Evolutionary conservation across 352 stramenopile genomes (phyloP).

Genomic region (Pythium aphanidermatum): DNA sequence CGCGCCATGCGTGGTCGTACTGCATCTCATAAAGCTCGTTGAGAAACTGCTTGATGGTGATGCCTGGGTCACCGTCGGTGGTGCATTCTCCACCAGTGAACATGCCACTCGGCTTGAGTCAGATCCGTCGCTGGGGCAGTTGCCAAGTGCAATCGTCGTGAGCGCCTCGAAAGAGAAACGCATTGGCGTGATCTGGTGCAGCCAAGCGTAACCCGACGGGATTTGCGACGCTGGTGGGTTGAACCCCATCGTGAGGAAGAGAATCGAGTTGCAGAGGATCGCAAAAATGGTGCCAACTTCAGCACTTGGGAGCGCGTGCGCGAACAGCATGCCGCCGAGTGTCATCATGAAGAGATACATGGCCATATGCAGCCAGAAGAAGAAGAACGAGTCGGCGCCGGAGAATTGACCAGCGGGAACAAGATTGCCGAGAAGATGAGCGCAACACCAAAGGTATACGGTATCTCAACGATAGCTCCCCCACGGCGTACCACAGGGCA

Average conservation of each 20-base stretch:
- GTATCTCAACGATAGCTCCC: conserved; percentile 73
- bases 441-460: conserved; percentile 59
- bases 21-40: conserved; percentile 48
- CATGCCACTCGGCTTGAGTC: conserved; percentile 21
- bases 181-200: conserved; percentile 43
- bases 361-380: conserved; percentile 46
- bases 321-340: conserved; percentile 42
- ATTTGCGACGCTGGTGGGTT: conserved; percentile 44
- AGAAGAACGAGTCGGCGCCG: conserved; percentile 37
- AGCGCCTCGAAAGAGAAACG: conserved; percentile 46
- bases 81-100: conserved; percentile 18
- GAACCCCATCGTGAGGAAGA: conserved; percentile 50
- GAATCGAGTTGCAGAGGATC: conserved; percentile 38
- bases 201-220: conserved; percentile 45
- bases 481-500: conserved; percentile 39
- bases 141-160: conserved; percentile 25
- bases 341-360: conserved; percentile 42
- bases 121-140: conserved; percentile 26
- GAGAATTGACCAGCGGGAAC: conserved; percentile 52
- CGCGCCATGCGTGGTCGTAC: conserved; percentile 34
- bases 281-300: conserved; percentile 30
- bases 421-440: conserved; percentile 50
- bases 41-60: conserved; percentile 46
- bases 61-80: conserved; percentile 17
- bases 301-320: conserved; percentile 29